phyloP scores from a whole-genome alignment of 768 basidiomycete genomes.

The Leccinum truebloodii region DNA sequence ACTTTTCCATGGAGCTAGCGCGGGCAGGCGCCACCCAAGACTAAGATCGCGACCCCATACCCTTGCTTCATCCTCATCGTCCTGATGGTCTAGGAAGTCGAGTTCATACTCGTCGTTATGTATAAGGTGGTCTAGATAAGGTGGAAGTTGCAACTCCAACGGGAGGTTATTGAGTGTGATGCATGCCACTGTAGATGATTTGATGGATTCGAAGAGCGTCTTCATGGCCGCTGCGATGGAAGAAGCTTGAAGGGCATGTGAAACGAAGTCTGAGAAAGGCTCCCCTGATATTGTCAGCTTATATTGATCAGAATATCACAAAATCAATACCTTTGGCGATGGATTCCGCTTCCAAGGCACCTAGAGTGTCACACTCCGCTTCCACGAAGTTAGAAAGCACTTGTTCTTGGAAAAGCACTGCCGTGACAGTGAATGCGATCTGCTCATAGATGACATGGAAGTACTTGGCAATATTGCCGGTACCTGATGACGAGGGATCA shows the following conservation, averaged over 20 bases:
- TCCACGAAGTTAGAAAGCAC: conserved; percentile 86
- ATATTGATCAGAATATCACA: conserved; percentile 2
- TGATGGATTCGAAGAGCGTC: conserved; percentile 75
- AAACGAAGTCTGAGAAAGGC: conserved; percentile 55
- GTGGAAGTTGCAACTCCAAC: conserved; percentile 85
- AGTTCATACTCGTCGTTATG: conserved; percentile 60
- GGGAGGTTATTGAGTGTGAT: conserved; percentile 78
- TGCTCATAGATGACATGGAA: conserved; percentile 89
- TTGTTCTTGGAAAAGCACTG: conserved; percentile 91
- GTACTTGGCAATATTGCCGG: conserved; percentile 74
- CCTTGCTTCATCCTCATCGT: conserved; percentile 51
- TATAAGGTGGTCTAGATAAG: conserved; percentile 70
- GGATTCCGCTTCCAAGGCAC: conserved; percentile 68
- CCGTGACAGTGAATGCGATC: conserved; percentile 86
- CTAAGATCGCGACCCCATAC: conserved; percentile 69
- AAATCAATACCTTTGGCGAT: conserved; percentile 64
- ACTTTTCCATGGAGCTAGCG: conserved; percentile 90
- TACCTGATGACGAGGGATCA: conserved; percentile 83
- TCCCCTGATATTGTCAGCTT: conserved; percentile 45
- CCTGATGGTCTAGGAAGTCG: conserved; percentile 50
- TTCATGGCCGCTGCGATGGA: conserved; percentile 82
- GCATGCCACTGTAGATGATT: conserved; percentile 72
- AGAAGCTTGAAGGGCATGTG: conserved; percentile 61
- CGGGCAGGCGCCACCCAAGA: conserved; percentile 71
- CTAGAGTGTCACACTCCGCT: conserved; percentile 70